Conservation (phyloP, 495 filamentous ascomycete genomes). For the Elasticomyces elasticus region DNA sequence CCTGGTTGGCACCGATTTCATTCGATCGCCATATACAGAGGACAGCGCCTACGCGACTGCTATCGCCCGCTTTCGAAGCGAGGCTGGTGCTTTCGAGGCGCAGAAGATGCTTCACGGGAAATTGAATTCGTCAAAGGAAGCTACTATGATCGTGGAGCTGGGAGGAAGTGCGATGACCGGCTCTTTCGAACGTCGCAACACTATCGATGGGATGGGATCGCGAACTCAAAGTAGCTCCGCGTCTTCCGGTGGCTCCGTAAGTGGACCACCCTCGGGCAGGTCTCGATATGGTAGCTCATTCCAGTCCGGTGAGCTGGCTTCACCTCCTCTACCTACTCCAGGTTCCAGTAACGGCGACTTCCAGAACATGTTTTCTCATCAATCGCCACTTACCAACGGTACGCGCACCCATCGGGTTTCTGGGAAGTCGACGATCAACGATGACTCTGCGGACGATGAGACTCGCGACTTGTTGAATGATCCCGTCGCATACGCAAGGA, state of each 20-base stretch:
- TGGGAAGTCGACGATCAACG: constrained; percentile 77
- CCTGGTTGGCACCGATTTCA: constrained; percentile 61
- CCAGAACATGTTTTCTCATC: constrained; percentile 69
- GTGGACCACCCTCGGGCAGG: constrained; percentile 51
- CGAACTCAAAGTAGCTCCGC: constrained; percentile 46
- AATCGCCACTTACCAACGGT: constrained; percentile 72
- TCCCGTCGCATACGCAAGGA: constrained; percentile 73
- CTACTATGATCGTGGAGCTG: constrained; percentile 71
- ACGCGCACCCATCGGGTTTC: constrained; percentile 56
- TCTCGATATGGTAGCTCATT: constrained; percentile 73
- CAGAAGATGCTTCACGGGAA: constrained; percentile 70
- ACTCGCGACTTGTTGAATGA: constrained; percentile 76
- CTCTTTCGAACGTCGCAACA: constrained; percentile 45
- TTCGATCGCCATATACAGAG: constrained; percentile 53
- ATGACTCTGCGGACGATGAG: constrained; percentile 71
- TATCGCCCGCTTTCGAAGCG: constrained; percentile 61
- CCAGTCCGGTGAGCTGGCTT: constrained; percentile 61
- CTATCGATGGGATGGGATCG: constrained; percentile 47
- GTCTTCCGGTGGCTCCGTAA: constrained; percentile 44
- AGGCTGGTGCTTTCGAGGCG: constrained; percentile 66
- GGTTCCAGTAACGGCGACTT: constrained; percentile 48
- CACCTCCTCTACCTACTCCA: constrained; percentile 45
- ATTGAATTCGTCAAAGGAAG: constrained; percentile 61
- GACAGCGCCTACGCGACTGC: constrained; percentile 67
- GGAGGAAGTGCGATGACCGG: constrained; percentile 31